Base-by-base conservation (phyloP, 1,139 yeast species). In the Kodamaea plutei region DNA sequence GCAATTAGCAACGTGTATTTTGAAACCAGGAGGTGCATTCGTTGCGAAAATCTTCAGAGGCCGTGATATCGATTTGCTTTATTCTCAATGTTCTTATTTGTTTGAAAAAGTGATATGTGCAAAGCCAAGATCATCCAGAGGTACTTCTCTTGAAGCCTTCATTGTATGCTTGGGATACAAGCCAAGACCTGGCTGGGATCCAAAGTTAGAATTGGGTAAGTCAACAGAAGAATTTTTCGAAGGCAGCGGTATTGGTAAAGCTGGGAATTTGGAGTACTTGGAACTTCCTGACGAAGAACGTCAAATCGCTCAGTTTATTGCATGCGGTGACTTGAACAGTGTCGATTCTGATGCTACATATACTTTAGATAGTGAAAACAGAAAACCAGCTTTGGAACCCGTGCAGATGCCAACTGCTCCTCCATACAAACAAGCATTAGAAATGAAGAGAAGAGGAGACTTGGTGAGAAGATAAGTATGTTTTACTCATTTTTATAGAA, bases 11-110 rank as follows among this genome's bases (percentile, higher is more conserved):
- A 84, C 95, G 1, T 87, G 96, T 48, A 68, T 91, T 15, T 66
- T 91, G 41, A 77, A 83, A 47, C 83, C 87, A 8, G 96, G 95
- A 20, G 98, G 98, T 29, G 69, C 83, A 0, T 91, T 91, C 64
- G 95, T 89, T 23, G 98, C 98, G 28, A 91, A 91, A 59, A 88
- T 91, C 35, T 91, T 91, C 59, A 69, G 98, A 46, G 98, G 98
- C 5, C 69, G 97, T 48, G 98, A 91, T 50, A 88, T 89, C 35
- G 97, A 91, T 52, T 69, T 91, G 47, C 65, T 91, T 53, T 91
- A 91, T 55, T 79, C 93, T 14, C 97, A 91, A 55, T 63, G 91
- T 21, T 88, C 96, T 3, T 76, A 77, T 43, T 61, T 91, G 24
- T 91, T 91, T 53, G 93, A 84, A 28, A 73, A 71, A 37, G 96